Percentiles rank a stretch among this genome's conserved stretches.
phyloP scores from a whole-genome alignment of 2,329 filamentous ascomycete species.

The Trichoderma koningii region DNA sequence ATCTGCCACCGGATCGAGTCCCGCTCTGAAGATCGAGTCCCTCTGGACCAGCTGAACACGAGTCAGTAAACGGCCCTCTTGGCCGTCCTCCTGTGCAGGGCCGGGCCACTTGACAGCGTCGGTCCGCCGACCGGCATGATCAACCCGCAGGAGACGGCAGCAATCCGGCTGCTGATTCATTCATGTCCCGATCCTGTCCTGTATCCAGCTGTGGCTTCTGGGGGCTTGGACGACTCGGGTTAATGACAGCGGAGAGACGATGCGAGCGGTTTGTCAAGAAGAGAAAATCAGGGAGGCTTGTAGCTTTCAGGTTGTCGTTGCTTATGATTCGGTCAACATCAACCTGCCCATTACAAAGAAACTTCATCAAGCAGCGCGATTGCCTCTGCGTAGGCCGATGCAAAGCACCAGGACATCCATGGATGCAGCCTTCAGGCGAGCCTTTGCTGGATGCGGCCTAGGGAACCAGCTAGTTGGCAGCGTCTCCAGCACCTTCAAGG shows the following conservation, averaged over 20 bases:
- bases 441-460: background rate
- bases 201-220: background rate
- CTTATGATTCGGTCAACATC: too few relatives aligned
- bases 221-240: background rate
- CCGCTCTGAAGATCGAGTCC: constrained; percentile 5
- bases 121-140: constrained; percentile 23
- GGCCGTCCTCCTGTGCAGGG: background rate
- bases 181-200: constrained; percentile 10
- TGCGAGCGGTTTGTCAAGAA: background rate
- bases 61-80: background rate
- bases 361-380: background rate
- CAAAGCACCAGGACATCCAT: constrained; percentile 1
- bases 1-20: background rate
- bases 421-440: background rate
- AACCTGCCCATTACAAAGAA: too few relatives aligned
- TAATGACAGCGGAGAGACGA: background rate
- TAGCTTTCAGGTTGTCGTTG: too few relatives aligned
- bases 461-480: background rate
- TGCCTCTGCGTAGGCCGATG: constrained; percentile 3
- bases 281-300: background rate
- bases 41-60: constrained; percentile 1
- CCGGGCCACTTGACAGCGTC: constrained; percentile 21
- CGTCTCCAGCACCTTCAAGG: too few relatives aligned
- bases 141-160: constrained; percentile 12
- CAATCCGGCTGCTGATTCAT: background rate